These are phyloP conservation scores for Cordyceps militaris DNA, from an alignment of 2,329 filamentous ascomycete genomes.

Conservation along the genomic window DNA sequence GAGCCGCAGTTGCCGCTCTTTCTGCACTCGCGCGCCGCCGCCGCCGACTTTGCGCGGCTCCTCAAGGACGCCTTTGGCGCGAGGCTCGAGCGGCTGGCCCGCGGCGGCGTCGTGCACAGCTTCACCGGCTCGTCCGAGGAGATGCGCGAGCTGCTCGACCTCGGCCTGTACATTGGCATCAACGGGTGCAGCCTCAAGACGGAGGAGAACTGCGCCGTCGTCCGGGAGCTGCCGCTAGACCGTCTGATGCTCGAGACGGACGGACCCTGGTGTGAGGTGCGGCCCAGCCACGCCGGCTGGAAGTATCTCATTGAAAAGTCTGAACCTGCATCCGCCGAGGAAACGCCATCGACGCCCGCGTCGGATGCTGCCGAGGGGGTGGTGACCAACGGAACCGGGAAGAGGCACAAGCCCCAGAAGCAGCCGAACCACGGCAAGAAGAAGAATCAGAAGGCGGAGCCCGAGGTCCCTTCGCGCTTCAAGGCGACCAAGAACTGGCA, in stretches of 20 bases:
- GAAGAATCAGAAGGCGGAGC: constrained; percentile 48
- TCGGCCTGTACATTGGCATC: constrained; percentile 86
- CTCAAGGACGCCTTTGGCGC: constrained; percentile 53
- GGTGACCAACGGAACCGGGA: constrained; percentile 9
- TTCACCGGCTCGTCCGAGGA: constrained; percentile 87
- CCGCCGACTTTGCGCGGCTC: constrained; percentile 72
- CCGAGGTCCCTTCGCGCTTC: constrained; percentile 63
- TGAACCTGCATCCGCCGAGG: background rate
- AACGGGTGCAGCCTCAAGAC: constrained; percentile 98
- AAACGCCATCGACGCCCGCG: constrained; percentile 2
- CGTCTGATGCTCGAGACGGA: constrained; percentile 92
- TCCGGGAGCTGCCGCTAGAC: constrained; percentile 70
- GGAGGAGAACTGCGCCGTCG: constrained; percentile 79
- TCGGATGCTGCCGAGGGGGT: constrained; percentile 12
- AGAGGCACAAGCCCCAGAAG: constrained; percentile 29
- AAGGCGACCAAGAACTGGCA: constrained; percentile 92
- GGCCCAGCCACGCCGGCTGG: constrained; percentile 79
- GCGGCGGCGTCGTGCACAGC: constrained; percentile 81
- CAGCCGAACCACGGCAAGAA: constrained; percentile 21
- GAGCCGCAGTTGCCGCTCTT: constrained; percentile 78
- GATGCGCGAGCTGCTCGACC: constrained; percentile 69
- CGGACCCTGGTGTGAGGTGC: constrained; percentile 94
- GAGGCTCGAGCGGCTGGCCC: constrained; percentile 58
- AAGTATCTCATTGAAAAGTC: constrained; percentile 51
- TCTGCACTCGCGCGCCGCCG: constrained; percentile 82